Percentiles rank a stretch among this genome's conserved stretches.
phyloP scores from a whole-genome alignment of 2,329 filamentous ascomycete genomes.

The Plenodomus lindquistii region DNA sequence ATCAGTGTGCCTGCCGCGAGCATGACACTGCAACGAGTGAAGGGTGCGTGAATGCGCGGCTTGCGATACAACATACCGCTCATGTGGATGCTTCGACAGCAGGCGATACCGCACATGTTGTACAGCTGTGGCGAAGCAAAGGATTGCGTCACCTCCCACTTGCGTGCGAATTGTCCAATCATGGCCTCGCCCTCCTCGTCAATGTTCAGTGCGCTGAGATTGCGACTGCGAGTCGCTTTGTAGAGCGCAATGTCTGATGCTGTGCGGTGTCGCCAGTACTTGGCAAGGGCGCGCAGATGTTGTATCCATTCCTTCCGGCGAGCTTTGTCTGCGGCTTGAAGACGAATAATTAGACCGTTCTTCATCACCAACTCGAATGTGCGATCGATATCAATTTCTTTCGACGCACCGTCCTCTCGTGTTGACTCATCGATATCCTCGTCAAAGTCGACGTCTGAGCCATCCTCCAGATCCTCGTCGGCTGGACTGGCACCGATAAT shows the following conservation, averaged over 20 bases:
- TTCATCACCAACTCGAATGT: slow-evolving; percentile 65
- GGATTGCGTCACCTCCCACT: slow-evolving; percentile 69
- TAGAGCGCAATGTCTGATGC: slow-evolving; percentile 61
- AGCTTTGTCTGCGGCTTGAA: slow-evolving; percentile 60
- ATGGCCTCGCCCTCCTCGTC: slow-evolving; percentile 68
- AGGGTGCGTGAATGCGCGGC: slow-evolving; percentile 64
- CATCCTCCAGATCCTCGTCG: slow-evolving; percentile 56
- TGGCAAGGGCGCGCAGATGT: slow-evolving; percentile 59
- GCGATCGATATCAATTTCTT: slow-evolving; percentile 59
- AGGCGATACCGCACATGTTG: slow-evolving; percentile 68
- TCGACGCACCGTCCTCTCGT: slow-evolving; percentile 58
- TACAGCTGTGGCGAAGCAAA: slow-evolving; percentile 67
- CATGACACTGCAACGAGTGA: slow-evolving; percentile 63
- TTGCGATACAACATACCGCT: slow-evolving; percentile 67
- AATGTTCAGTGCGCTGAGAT: slow-evolving; percentile 63
- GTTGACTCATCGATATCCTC: slow-evolving; percentile 51
- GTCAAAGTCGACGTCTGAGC: slow-evolving; percentile 61
- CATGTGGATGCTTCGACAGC: slow-evolving; percentile 64
- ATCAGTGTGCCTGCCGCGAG: slow-evolving; percentile 64
- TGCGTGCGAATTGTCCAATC: slow-evolving; percentile 67
- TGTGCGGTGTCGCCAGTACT: slow-evolving; percentile 65
- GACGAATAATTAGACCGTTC: slow-evolving; percentile 64
- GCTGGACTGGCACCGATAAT: slow-evolving; percentile 55
- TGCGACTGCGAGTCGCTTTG: slow-evolving; percentile 60
- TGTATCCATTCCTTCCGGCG: slow-evolving; percentile 66